These are phyloP conservation scores for Rhodotorula sp. DNA, from an alignment of 1,284 basidiomycete genomes.

Conservation along the genomic window DNA sequence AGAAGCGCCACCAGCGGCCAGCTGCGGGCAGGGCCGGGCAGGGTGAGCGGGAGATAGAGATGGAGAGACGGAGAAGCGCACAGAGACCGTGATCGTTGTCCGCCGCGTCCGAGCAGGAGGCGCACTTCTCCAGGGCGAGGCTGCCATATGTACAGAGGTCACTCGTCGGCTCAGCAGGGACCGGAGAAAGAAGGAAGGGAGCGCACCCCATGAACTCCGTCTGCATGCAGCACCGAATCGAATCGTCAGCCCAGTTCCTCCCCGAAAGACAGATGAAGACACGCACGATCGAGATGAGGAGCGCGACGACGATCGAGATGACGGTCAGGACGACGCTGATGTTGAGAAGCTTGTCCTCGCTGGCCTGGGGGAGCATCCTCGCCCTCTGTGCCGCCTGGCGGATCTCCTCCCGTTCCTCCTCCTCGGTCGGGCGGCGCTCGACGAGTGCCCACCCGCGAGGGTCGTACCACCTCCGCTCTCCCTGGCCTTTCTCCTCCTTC, in stretches of 20 bases:
- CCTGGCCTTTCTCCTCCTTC: not conserved
- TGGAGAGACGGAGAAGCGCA: not conserved
- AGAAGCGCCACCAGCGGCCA: slow-evolving; percentile 54
- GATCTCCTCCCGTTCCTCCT: slow-evolving; percentile 8
- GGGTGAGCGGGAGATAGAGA: not conserved
- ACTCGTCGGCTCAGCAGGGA: not conserved
- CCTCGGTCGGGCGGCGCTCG: slow-evolving; percentile 6
- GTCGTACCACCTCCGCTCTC: not conserved
- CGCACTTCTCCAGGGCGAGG: slow-evolving; percentile 48
- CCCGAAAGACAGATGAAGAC: not conserved
- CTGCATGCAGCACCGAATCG: not conserved
- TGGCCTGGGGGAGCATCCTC: slow-evolving; percentile 14
- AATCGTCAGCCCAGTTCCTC: not conserved
- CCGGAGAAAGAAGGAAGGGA: not conserved
- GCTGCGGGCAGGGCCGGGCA: slow-evolving; percentile 18
- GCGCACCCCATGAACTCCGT: slow-evolving; percentile 51
- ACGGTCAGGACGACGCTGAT: slow-evolving; percentile 50
- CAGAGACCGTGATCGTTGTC: slow-evolving; percentile 47
- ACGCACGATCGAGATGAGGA: slow-evolving; percentile 31
- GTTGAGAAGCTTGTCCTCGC: slow-evolving; percentile 39
- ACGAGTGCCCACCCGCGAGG: slow-evolving; percentile 2
- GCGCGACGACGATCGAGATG: slow-evolving; percentile 47
- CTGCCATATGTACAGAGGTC: not conserved
- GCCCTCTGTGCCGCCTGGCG: slow-evolving; percentile 13
- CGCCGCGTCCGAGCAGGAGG: slow-evolving; percentile 48